These are phyloP conservation scores for Calonectria pseudoreteaudii DNA, from an alignment of 2,329 filamentous ascomycete genomes.

Conservation along the genomic window DNA sequence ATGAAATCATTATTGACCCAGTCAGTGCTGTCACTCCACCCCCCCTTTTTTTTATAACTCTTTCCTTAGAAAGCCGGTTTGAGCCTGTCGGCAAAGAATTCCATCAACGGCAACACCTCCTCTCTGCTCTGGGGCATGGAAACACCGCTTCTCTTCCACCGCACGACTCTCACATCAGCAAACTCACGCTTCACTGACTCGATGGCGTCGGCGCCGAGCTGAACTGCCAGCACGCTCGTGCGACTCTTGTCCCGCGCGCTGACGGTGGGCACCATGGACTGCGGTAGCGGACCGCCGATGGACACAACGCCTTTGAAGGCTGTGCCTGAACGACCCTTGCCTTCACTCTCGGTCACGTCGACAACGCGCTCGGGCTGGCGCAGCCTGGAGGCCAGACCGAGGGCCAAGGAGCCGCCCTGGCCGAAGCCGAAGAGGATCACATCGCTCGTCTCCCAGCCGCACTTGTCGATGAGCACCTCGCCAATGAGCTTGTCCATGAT, in stretches of 20 bases:
- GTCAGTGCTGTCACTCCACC: background rate
- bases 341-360: constrained; percentile 44
- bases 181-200: constrained; percentile 76
- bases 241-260: constrained; percentile 64
- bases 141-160: constrained; percentile 78
- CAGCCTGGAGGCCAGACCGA: constrained; percentile 65
- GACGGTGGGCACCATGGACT: constrained; percentile 61
- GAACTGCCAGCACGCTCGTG: constrained; percentile 72
- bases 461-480: constrained; percentile 63
- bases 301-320: constrained; percentile 69
- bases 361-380: constrained; percentile 49
- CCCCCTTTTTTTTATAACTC: background rate
- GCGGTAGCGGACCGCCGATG: constrained; percentile 70
- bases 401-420: constrained; percentile 73
- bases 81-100: constrained; percentile 78
- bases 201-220: constrained; percentile 72
- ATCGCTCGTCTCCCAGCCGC: constrained; percentile 70
- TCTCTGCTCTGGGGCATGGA: constrained; percentile 86
- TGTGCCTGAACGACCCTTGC: constrained; percentile 19
- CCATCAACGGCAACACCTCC: constrained; percentile 92
- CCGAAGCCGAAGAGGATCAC: constrained; percentile 75
- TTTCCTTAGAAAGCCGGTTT: background rate
- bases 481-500: constrained; percentile 65
- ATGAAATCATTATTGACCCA: no score
- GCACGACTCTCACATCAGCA: constrained; percentile 72